Evolutionary conservation across 768 basidiomycete genomes (phyloP), one percentile per base, ranked within the genome.

Genomic region (Melanogaster broomeanus): DNA sequence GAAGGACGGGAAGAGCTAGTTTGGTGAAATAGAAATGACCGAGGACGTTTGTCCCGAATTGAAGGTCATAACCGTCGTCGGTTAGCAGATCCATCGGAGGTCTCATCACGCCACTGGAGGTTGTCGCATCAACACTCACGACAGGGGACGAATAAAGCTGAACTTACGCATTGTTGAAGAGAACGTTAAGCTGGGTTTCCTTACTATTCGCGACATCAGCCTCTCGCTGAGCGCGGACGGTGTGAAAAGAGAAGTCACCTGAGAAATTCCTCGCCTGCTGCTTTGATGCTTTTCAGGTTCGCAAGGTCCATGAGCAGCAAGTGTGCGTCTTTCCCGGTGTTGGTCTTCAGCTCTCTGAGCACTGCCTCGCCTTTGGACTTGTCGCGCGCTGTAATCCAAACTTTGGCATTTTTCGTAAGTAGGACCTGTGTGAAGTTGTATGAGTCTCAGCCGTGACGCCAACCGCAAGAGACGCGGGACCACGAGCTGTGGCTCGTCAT

Each of bases 281-380:
- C 52, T 39, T 71, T 71, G 31, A 82, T 59, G 15, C 66, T 64
- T 30, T 57, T 55, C 16, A 82, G 55, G 57, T 70, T 71, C 0
- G 71, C 62, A 10, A 82, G 66, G 43, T 80, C 73, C 15, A 81
- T 67, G 31, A 75, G 24, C 0, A 82, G 59, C 45, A 75, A 40
- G 31, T 61, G 35, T 13, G 58, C 58, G 15, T 64, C 63, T 24
- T 59, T 65, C 5, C 64, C 65, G 3, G 70, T 64, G n/a, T 45
- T 52, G 1, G 47, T 10, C 55, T 60, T 62, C 16, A 60, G 59
- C 19, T 64, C 58, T 24, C 27, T 41, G 13, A 62, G 27, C 2
- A 46, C 48, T 2, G 53, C 48, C 21, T 64, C 64, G 13, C 54
- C 56, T n/a, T 59, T 56, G 6, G 56, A 42, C 12, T 38, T 45